A percentile compares a stretch with the other conserved stretches of the same genome.
Evolutionary conservation across 306 rosid species (phyloP).

Genomic region (Corylus avellana): DNA sequence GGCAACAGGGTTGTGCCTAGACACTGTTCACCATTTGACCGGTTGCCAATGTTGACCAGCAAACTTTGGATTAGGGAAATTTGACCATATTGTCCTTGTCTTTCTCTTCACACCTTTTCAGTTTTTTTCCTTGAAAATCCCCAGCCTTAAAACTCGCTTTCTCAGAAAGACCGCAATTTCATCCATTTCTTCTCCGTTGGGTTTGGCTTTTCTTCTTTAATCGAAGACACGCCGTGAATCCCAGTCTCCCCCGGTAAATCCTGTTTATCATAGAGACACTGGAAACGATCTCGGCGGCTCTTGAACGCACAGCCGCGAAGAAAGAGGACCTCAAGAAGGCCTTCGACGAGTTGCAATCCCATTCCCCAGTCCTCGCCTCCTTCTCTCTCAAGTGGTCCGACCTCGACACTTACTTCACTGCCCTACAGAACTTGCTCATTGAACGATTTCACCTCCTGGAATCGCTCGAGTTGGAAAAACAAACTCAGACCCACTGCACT

Average conservation of each 20-base stretch:
- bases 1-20: too few relatives aligned
- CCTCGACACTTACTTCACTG: slow-evolving; percentile 63
- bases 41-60: too few relatives aligned
- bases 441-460: slow-evolving; percentile 54
- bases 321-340: slow-evolving; percentile 60
- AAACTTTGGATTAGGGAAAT: too few relatives aligned
- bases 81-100: too few relatives aligned
- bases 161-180: background rate
- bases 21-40: too few relatives aligned
- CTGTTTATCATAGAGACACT: slow-evolving; percentile 34
- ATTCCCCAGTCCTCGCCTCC: slow-evolving; percentile 51
- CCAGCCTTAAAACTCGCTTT: background rate
- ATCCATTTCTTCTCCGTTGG: background rate
- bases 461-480: slow-evolving; percentile 38
- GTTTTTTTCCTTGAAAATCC: too few relatives aligned
- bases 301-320: slow-evolving; percentile 54
- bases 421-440: slow-evolving; percentile 47
- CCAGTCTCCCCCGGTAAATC: background rate
- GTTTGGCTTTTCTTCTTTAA: background rate
- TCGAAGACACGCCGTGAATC: background rate
- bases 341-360: slow-evolving; percentile 63
- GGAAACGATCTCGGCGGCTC: slow-evolving; percentile 52
- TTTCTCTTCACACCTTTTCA: too few relatives aligned
- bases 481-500: background rate
- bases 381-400: slow-evolving; percentile 62